Evolutionary conservation across 768 basidiomycete species (phyloP).

Genomic region (Pleurotus ostreatus): DNA sequence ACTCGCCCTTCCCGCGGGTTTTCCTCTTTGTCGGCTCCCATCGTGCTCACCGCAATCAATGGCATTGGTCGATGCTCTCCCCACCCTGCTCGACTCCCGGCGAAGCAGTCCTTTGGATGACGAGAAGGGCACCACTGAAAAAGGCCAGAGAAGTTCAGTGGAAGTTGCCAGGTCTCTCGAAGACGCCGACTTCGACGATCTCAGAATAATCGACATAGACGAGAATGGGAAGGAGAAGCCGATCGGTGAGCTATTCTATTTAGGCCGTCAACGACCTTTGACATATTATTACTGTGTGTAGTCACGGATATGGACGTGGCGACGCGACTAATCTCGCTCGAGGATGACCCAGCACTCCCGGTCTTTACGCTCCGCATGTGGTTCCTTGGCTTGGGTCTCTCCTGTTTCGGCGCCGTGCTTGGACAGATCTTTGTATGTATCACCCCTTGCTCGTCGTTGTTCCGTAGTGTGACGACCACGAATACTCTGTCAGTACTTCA

Average conservation of each 20-base stretch:
- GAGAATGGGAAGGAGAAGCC: constrained; percentile 46
- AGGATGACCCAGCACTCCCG: constrained; percentile 47
- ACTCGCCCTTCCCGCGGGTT: no score
- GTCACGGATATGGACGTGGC: constrained; percentile 44
- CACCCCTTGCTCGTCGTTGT: no score
- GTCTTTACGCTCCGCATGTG: constrained; percentile 53
- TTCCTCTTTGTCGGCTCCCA: no score
- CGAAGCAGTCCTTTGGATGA: constrained; percentile 14
- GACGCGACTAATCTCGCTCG: constrained; percentile 46
- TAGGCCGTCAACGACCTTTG: background rate
- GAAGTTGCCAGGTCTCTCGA: constrained; percentile 16
- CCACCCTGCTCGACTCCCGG: constrained; percentile 1
- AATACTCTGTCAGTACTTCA: constrained; percentile 36
- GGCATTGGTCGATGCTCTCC: constrained; percentile 11
- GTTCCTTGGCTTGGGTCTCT: constrained; percentile 50
- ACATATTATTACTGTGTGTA: constrained; percentile 8
- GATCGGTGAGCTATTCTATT: constrained; percentile 29
- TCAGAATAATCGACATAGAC: constrained; percentile 37
- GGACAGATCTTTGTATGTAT: constrained; percentile 44
- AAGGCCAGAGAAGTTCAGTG: constrained; percentile 8
- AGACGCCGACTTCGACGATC: constrained; percentile 27
- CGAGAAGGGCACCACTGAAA: constrained; percentile 20
- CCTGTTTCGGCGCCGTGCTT: constrained; percentile 51
- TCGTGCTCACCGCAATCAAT: background rate
- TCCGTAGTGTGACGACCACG: no score